phyloP scores from a whole-genome alignment of 768 basidiomycete species.

The Hydnomerulius pinastri region DNA sequence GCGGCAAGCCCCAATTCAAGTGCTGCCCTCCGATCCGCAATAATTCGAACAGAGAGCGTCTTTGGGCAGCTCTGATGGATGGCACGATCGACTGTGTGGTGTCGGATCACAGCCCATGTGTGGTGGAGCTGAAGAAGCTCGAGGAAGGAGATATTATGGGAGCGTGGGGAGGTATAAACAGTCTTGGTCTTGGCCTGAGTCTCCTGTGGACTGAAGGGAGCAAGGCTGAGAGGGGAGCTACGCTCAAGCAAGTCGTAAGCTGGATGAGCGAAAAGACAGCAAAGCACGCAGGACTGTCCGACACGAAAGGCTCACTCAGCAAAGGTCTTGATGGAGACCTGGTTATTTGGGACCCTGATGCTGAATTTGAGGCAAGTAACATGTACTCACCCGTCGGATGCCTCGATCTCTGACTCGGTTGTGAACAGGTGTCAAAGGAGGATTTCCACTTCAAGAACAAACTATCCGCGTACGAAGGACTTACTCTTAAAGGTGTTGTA shows the following conservation, averaged over 20 bases:
- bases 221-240: constrained; percentile 50
- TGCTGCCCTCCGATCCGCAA: constrained; percentile 94
- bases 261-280: constrained; percentile 81
- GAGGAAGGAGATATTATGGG: constrained; percentile 81
- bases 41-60: constrained; percentile 62
- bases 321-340: constrained; percentile 87
- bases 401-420: constrained; percentile 7
- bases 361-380: constrained; percentile 40
- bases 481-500: constrained; percentile 68
- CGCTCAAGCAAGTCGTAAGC: constrained; percentile 61
- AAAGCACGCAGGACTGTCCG: constrained; percentile 71
- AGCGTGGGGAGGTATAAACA: constrained; percentile 95
- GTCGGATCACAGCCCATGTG: constrained; percentile 95
- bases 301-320: constrained; percentile 69
- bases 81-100: constrained; percentile 92
- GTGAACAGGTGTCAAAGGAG: constrained; percentile 67
- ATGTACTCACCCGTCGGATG: neutral
- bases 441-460: constrained; percentile 90
- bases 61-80: constrained; percentile 82
- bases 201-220: constrained; percentile 85
- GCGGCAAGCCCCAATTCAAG: constrained; percentile 84
- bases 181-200: constrained; percentile 86
- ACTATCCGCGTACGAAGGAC: constrained; percentile 85
- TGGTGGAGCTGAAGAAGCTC: constrained; percentile 74
- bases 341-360: constrained; percentile 76